Conservation (phyloP, 305 asterid genomes). For the Plantago lanceolata region DNA sequence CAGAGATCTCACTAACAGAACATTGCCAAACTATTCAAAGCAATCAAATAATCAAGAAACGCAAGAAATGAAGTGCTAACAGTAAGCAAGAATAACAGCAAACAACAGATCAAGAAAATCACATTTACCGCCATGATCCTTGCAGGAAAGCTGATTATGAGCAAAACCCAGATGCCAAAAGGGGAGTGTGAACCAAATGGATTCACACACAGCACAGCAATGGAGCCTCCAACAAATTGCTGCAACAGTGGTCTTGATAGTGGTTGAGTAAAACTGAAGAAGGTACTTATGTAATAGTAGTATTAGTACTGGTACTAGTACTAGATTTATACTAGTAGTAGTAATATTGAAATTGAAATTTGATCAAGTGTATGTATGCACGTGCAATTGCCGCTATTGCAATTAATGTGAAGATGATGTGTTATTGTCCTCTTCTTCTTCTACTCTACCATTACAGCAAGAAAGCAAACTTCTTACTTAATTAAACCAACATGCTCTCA, state of each 20-base stretch:
- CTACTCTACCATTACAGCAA: neutral
- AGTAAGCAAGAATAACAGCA: neutral
- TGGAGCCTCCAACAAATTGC: neutral
- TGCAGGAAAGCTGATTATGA: conserved; percentile 4
- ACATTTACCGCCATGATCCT: conserved; percentile 27
- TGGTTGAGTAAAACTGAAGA: neutral
- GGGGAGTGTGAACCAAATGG: neutral
- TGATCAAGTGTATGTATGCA: too few relatives aligned
- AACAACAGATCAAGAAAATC: neutral
- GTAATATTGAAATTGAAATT: neutral
- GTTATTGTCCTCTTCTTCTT: neutral
- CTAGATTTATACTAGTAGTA: too few relatives aligned
- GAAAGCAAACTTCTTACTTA: too few relatives aligned
- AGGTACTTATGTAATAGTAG: neutral
- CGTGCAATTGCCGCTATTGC: conserved; percentile 7
- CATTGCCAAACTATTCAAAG: neutral
- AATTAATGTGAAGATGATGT: conserved; percentile 10
- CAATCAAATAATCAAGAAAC: neutral
- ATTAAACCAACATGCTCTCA: too few relatives aligned
- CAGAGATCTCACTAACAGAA: neutral
- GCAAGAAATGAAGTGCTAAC: conserved; percentile 1
- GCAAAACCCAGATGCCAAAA: conserved; percentile 2
- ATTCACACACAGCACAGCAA: neutral
- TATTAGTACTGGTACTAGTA: too few relatives aligned
- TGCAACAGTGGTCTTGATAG: neutral